Evolutionary conservation across 257 asterid species (phyloP).

Genomic region (Cynanchum wilfordii): DNA sequence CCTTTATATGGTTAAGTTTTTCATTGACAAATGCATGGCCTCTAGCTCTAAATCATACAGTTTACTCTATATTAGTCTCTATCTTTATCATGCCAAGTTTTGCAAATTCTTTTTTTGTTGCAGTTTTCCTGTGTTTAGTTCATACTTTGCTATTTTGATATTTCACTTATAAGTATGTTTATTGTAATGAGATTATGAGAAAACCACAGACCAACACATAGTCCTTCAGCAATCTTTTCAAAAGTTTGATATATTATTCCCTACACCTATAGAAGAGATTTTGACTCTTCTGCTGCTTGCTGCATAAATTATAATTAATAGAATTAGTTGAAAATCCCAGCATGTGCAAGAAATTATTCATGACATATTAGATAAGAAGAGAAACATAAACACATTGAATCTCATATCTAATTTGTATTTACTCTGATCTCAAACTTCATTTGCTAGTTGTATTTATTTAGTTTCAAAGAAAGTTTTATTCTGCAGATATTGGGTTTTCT

Average conservation of each 20-base stretch:
- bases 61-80: neutral
- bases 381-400: neutral
- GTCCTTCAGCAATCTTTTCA: neutral
- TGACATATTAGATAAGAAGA: neutral
- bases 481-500: neutral
- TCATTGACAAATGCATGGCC: too few relatives aligned
- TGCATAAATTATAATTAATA: neutral
- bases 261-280: neutral
- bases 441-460: neutral
- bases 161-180: neutral
- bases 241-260: neutral
- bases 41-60: too few relatives aligned
- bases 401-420: neutral
- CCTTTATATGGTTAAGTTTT: too few relatives aligned
- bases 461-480: neutral
- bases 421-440: neutral
- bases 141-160: neutral
- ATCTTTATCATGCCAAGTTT: neutral
- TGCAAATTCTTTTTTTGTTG: neutral
- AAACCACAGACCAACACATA: neutral
- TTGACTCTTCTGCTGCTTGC: neutral
- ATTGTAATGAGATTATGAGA: neutral
- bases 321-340: neutral
- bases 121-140: neutral
- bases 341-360: neutral